Conservation (phyloP, 441 rosid genomes). For the Isatis lusitanica region DNA sequence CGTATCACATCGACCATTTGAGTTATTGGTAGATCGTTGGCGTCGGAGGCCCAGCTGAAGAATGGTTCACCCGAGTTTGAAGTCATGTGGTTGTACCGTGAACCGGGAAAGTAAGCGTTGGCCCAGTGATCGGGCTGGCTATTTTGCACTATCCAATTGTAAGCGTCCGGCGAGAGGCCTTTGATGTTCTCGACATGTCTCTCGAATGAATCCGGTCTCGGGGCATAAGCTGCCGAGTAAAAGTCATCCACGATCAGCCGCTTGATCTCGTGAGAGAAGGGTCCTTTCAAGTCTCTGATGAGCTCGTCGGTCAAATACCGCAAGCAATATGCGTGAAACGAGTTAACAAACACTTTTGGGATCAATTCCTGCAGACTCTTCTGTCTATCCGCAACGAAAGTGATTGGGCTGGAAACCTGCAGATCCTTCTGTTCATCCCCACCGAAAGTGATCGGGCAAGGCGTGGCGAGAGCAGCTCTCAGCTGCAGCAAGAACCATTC, state of each 20-base stretch:
- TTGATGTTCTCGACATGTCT: constrained; percentile 69
- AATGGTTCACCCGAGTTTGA: constrained; percentile 82
- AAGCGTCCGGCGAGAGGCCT: constrained; percentile 73
- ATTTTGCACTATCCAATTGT: constrained; percentile 67
- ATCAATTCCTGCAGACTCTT: constrained; percentile 74
- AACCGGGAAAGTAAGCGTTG: constrained; percentile 76
- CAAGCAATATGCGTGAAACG: constrained; percentile 76
- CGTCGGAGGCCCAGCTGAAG: constrained; percentile 79
- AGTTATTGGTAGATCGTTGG: constrained; percentile 82
- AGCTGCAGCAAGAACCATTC: constrained; percentile 86
- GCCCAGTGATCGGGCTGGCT: constrained; percentile 93
- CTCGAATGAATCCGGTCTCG: constrained; percentile 59
- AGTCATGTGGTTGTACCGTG: constrained; percentile 78
- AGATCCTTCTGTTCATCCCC: constrained; percentile 75
- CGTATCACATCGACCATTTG: constrained; percentile 86
- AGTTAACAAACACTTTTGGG: constrained; percentile 59
- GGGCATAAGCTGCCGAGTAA: constrained; percentile 66
- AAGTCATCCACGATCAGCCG: constrained; percentile 72
- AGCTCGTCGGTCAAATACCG: constrained; percentile 72
- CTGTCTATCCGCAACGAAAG: constrained; percentile 81
- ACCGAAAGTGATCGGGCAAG: constrained; percentile 66
- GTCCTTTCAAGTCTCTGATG: constrained; percentile 76
- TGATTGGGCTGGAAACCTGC: constrained; percentile 59
- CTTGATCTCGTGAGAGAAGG: constrained; percentile 86
- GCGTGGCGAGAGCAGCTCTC: constrained; percentile 60